Base-by-base conservation (phyloP, 2,329 filamentous ascomycete species). In the Parascedosporium putredinis region DNA sequence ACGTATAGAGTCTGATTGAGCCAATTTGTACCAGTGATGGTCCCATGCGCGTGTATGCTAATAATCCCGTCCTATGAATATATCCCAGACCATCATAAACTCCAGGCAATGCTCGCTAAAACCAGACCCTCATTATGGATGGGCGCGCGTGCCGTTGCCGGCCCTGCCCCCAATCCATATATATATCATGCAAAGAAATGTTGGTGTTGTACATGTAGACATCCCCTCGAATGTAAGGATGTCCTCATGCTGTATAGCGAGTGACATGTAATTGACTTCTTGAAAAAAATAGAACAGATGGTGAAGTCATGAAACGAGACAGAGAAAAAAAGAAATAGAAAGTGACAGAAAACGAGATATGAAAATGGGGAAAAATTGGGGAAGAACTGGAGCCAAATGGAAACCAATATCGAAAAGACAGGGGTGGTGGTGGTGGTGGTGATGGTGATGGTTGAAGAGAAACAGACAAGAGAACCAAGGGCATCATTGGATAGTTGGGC, bases 101-200 rank as follows among this genome's bases (percentile, higher is more conserved):
- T 48, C 45, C 45, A 12, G 24, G 45, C 31, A 48, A 48, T 48
- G 45, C 45, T 48, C 45, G 45, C 45, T 48, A 10, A 16, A 33
- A 23, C 45, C 31, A 36, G 27, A 20, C 14, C 22, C 20, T 36
- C 36, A n/a, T n/a, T n/a, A n/a, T n/a, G n/a, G n/a, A n/a, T n/a
- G n/a, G n/a, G n/a, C n/a, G n/a, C n/a, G n/a, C n/a, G n/a, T n/a
- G n/a, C n/a, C n/a, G n/a, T n/a, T 38, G 22, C 45, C 22, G 2
- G 18, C 36, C 22, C 36, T 18, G 7, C 36, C 22, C 36, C 36
- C 36, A n/a, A n/a, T n/a, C n/a, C n/a, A n/a, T n/a, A n/a, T n/a
- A n/a, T n/a, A n/a, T n/a, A n/a, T n/a, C 36, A 40, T 40, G 36
- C 18, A 48, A 38, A 22, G n/a, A n/a, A n/a, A n/a, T n/a, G n/a